Percentiles rank a stretch among this genome's conserved stretches.
Evolutionary conservation across 2,329 filamentous ascomycete genomes (phyloP).

Genomic region (Xylaria hypoxylon): DNA sequence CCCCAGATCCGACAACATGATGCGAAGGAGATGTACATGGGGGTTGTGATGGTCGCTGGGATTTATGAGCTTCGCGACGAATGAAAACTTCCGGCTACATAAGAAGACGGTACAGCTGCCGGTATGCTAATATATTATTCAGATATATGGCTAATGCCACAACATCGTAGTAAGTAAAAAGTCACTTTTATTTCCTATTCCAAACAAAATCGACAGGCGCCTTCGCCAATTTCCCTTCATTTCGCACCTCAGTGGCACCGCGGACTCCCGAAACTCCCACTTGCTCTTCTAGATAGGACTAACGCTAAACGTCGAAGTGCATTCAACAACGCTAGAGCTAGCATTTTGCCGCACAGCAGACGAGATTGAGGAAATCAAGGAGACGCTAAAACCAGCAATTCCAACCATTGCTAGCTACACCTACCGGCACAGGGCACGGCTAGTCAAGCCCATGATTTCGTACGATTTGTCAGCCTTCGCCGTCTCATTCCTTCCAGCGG

Average conservation of each 20-base stretch:
- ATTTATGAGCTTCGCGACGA: neutral
- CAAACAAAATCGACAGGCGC: neutral
- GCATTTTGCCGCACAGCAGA: constrained; percentile 79
- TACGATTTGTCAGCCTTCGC: constrained; percentile 89
- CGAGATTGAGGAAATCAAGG: constrained; percentile 74
- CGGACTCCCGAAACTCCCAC: neutral
- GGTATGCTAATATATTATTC: constrained; percentile 31
- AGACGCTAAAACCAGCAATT: constrained; percentile 66
- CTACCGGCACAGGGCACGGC: constrained; percentile 73
- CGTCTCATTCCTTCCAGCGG: constrained; percentile 85
- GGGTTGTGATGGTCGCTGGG: neutral
- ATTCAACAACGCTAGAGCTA: constrained; percentile 87
- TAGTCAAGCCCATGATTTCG: constrained; percentile 84
- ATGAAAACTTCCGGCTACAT: neutral
- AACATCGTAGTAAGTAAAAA: constrained; percentile 60
- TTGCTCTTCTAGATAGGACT: neutral
- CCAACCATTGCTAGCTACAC: constrained; percentile 74
- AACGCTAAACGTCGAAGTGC: constrained; percentile 58
- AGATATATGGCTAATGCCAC: constrained; percentile 91
- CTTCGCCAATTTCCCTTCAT: neutral
- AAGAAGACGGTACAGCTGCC: neutral
- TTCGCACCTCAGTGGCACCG: neutral
- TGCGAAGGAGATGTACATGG: neutral
- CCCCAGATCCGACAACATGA: neutral
- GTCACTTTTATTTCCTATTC: neutral